phyloP scores from a whole-genome alignment of 257 asterid species.

The Misopates orontium region DNA sequence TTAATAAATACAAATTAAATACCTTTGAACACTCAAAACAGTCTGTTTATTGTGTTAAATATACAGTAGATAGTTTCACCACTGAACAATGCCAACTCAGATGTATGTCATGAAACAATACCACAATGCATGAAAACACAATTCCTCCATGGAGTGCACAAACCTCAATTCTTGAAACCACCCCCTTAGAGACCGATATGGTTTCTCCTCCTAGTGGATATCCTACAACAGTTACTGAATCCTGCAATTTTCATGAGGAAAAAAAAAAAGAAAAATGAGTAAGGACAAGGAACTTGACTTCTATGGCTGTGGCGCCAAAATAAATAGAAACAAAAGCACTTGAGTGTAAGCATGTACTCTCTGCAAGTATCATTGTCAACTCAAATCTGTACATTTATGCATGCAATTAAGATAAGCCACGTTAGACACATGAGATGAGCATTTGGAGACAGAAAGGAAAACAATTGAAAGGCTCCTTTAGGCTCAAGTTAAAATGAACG shows the following conservation, averaged over 20 bases:
- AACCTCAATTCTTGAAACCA: conserved; percentile 97
- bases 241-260: conserved; percentile 50
- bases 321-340: conserved; percentile 3
- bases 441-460: conserved; percentile 3
- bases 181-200: conserved; percentile 96
- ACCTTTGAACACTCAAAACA: no score
- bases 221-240: conserved; percentile 92
- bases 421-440: conserved; percentile 10
- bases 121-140: no score
- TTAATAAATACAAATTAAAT: no score
- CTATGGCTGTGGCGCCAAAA: conserved; percentile 13
- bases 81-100: no score
- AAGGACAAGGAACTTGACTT: conserved; percentile 12
- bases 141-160: conserved; percentile 34
- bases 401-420: background rate
- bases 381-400: conserved; percentile 3
- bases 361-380: conserved; percentile 14
- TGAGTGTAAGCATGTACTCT: conserved; percentile 4
- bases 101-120: no score
- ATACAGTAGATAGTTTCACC: no score
- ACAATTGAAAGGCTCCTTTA: background rate
- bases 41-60: no score
- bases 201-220: conserved; percentile 99
- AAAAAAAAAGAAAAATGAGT: background rate
- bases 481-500: background rate